Evolutionary conservation across 805 yeast species (phyloP), one percentile per base, ranked within the genome.

Genomic region (Wickerhamiella qilinensis): DNA sequence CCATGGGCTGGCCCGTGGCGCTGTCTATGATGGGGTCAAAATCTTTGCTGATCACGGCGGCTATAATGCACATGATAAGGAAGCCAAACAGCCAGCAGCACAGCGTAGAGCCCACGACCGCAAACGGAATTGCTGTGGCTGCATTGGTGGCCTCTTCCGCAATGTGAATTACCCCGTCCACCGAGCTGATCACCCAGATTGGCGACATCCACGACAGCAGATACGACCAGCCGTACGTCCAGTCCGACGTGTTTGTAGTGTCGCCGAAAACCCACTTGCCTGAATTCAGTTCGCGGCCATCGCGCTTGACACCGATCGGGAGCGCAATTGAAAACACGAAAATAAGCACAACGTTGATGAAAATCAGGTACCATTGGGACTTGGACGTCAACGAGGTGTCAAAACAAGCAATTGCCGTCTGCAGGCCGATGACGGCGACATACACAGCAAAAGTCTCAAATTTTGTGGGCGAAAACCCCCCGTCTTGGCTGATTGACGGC

Each of bases 121-220:
- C 80, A 43, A 66, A 63, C 15, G 84, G 83, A 6, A 77, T 73
- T 3, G 77, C 78, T 11, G 62, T 56, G 27, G 69, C 60, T 3
- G 82, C 80, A 50, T 75, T 74, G 35, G 73, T 58, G 46, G 77
- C 70, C 50, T 77, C 83, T 56, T 75, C 84, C 7, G 79, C 66
- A 43, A 76, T 58, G 51, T 76, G 82, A 63, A 73, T 74, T 1
- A 80, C 77, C 16, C 77, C 68, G 51, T 76, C 83, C 48, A 71
- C 75, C 14, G 82, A 80, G 36, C 74, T 64, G 77, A 75, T 73
- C 30, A 75, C 69, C 56, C 56, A 52, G 41, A 52, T 50, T 30
- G 49, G 42, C n/a, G 55, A 37, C 37, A 50, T 48, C 50, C 52
- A 52, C 17, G 71, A 60, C 64, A 72, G 63, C 41, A 75, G 54